These are phyloP conservation scores for Aspergillus saccharolyticus DNA, from an alignment of 495 filamentous ascomycete genomes.

Conservation along the genomic window DNA sequence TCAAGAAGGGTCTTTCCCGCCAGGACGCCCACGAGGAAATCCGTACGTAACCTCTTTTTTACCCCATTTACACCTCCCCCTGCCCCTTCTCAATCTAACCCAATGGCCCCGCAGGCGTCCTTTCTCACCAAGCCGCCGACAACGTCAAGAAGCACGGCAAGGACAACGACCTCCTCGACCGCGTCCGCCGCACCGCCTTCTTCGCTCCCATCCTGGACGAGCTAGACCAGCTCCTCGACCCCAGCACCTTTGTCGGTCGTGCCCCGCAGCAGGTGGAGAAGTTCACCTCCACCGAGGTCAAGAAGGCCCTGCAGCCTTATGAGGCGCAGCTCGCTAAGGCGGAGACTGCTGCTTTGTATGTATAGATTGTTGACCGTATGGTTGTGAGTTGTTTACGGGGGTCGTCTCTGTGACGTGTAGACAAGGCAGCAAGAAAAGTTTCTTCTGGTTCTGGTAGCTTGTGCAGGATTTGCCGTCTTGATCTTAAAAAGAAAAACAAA, in stretches of 20 bases:
- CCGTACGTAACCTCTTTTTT: slow-evolving; percentile 26
- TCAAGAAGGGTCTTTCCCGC: slow-evolving; percentile 66
- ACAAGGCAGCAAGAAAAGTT: too few species aligned
- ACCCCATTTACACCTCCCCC: not conserved
- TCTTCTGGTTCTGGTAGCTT: too few species aligned
- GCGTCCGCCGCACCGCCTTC: slow-evolving; percentile 69
- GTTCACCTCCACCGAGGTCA: slow-evolving; percentile 53
- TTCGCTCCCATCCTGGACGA: slow-evolving; percentile 78
- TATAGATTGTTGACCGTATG: slow-evolving; percentile 27
- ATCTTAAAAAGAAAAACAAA: too few species aligned
- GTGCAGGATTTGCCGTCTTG: too few species aligned
- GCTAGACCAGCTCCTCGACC: slow-evolving; percentile 69
- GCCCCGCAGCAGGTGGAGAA: slow-evolving; percentile 53
- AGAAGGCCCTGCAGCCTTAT: slow-evolving; percentile 48
- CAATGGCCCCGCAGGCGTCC: slow-evolving; percentile 49
- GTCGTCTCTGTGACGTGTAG: not conserved
- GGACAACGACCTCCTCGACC: slow-evolving; percentile 77
- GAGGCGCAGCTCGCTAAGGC: slow-evolving; percentile 32
- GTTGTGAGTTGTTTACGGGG: not conserved
- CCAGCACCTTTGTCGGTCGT: slow-evolving; percentile 61
- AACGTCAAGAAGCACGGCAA: slow-evolving; percentile 78
- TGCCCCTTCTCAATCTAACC: slow-evolving; percentile 2
- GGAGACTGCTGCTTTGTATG: slow-evolving; percentile 48
- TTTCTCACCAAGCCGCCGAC: slow-evolving; percentile 77
- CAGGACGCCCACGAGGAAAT: slow-evolving; percentile 94